Conservation (phyloP, 495 filamentous ascomycete genomes). For the Emericellopsis terricola region DNA sequence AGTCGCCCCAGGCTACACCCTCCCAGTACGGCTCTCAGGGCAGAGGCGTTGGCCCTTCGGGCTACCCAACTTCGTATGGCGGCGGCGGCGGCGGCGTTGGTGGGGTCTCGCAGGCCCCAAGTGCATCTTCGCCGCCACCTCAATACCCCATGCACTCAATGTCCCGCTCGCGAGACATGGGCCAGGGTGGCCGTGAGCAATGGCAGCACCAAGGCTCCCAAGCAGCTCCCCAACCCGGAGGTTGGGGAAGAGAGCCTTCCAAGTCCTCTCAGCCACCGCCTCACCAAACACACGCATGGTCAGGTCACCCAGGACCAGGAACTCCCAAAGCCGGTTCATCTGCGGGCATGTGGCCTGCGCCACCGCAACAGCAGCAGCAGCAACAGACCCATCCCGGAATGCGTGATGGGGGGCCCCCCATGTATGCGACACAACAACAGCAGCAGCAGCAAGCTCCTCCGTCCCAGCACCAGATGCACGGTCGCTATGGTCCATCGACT, state of each 20-base stretch:
- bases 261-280: conserved; percentile 18
- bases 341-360: conserved; percentile 14
- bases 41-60: no score
- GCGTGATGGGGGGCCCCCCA: no score
- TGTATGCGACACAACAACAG: neutral
- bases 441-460: neutral
- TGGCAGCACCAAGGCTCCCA: conserved; percentile 16
- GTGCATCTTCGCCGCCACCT: conserved; percentile 14
- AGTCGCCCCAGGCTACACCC: conserved; percentile 19
- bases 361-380: conserved; percentile 16
- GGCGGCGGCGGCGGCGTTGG: no score
- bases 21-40: conserved; percentile 12
- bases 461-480: conserved; percentile 2
- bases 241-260: conserved; percentile 17
- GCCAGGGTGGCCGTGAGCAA: conserved; percentile 10
- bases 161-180: conserved; percentile 10
- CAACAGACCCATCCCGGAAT: conserved; percentile 8
- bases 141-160: conserved; percentile 14
- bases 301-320: conserved; percentile 19
- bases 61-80: conserved; percentile 10
- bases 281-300: conserved; percentile 23
- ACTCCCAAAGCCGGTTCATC: conserved; percentile 20
- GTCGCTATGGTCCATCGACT: neutral
- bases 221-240: conserved; percentile 10
- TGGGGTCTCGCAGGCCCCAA: conserved; percentile 13